Percentiles rank a stretch among this genome's conserved stretches.
Evolutionary conservation across 306 rosid genomes (phyloP).

Genomic region (Parietaria judaica): DNA sequence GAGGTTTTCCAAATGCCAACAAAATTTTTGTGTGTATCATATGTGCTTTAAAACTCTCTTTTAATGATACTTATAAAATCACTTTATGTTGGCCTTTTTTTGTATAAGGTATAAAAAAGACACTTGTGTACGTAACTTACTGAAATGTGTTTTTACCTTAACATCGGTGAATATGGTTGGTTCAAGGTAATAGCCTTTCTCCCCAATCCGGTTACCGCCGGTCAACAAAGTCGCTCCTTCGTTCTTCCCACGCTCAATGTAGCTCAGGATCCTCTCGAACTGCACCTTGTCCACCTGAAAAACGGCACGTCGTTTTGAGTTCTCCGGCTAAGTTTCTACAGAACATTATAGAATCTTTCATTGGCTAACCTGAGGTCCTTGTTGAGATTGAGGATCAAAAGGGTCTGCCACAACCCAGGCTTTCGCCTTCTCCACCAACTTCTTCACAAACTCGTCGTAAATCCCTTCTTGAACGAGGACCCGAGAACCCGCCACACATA

Average conservation of each 20-base stretch:
- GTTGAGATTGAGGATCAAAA: slow-evolving; percentile 68
- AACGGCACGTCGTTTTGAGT: not conserved
- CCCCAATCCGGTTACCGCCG: slow-evolving; percentile 64
- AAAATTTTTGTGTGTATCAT: too few relatives aligned
- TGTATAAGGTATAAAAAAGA: too few relatives aligned
- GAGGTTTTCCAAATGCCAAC: too few relatives aligned
- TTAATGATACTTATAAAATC: too few relatives aligned
- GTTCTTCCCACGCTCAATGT: slow-evolving; percentile 74
- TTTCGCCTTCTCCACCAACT: slow-evolving; percentile 52
- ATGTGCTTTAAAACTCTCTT: too few relatives aligned
- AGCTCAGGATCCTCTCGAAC: slow-evolving; percentile 52
- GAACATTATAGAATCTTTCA: not conserved
- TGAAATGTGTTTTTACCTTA: slow-evolving; percentile 32
- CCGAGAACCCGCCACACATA: slow-evolving; percentile 76
- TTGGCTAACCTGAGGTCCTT: slow-evolving; percentile 71
- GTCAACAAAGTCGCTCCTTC: slow-evolving; percentile 81
- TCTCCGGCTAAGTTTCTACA: not conserved
- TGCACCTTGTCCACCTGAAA: slow-evolving; percentile 70
- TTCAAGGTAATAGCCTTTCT: slow-evolving; percentile 67
- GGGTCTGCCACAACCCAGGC: slow-evolving; percentile 84
- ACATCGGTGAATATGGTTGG: slow-evolving; percentile 82
- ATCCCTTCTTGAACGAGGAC: slow-evolving; percentile 82
- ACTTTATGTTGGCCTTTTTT: too few relatives aligned
- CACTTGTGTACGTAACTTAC: not conserved
- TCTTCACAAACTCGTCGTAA: slow-evolving; percentile 64